Evolutionary conservation across 176 grass and related monocot genomes (phyloP).

Genomic region (Puccinellia tenuiflora): DNA sequence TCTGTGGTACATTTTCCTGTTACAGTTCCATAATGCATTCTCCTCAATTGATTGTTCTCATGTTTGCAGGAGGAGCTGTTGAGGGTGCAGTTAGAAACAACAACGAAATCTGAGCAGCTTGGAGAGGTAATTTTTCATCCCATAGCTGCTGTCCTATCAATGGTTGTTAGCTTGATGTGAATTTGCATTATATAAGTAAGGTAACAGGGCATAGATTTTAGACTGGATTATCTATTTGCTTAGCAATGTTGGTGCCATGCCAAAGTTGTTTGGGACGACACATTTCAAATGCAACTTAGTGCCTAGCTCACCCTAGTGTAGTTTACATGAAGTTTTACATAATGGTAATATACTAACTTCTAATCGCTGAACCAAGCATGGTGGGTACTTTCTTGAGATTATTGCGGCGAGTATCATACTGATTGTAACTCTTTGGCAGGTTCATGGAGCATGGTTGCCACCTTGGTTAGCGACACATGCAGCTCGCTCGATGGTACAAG

Average conservation of each 20-base stretch:
- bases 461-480: conserved; percentile 69
- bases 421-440: conserved; percentile 33
- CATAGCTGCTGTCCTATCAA: conserved; percentile 13
- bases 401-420: not conserved
- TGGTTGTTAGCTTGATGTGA: not conserved
- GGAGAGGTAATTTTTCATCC: conserved; percentile 57
- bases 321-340: not conserved
- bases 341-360: not conserved
- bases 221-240: not conserved
- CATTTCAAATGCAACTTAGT: not conserved
- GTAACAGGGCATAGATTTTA: not conserved
- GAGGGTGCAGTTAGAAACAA: conserved; percentile 70
- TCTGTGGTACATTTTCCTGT: conserved; percentile 4
- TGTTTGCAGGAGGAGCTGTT: conserved; percentile 80
- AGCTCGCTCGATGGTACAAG: conserved; percentile 40
- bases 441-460: conserved; percentile 85
- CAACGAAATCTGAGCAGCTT: conserved; percentile 53
- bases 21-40: not conserved
- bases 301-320: not conserved
- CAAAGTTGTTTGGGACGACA: not conserved
- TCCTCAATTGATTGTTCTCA: conserved; percentile 29
- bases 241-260: not conserved
- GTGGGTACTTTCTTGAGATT: not conserved
- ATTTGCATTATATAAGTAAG: not conserved
- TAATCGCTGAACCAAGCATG: conserved; percentile 14